These are phyloP conservation scores for Citrus cavaleriei DNA, from an alignment of 345 rosid species.

Conservation along the genomic window DNA sequence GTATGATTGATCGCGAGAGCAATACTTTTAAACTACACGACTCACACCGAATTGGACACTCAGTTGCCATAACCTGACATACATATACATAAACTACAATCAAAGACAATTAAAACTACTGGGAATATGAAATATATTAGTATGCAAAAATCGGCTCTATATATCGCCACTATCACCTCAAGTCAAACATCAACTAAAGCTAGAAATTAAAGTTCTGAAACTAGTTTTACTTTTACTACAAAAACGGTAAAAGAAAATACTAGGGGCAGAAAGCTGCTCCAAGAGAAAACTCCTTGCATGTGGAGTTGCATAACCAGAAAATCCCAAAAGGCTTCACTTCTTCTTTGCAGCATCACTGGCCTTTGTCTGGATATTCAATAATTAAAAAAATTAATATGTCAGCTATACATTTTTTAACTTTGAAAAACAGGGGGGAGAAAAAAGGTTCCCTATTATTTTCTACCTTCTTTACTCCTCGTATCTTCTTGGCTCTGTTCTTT, in stretches of 20 bases:
- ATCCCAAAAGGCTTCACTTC: conserved; percentile 16
- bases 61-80: background rate
- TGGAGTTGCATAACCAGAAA: too few relatives aligned
- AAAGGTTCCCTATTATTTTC: background rate
- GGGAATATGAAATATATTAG: background rate
- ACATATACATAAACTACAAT: background rate
- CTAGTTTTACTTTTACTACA: background rate
- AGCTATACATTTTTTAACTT: background rate
- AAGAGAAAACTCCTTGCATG: background rate
- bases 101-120: background rate
- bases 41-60: too few relatives aligned
- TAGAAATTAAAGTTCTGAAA: too few relatives aligned
- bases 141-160: background rate
- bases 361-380: conserved; percentile 23
- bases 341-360: conserved; percentile 42
- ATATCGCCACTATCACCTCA: background rate
- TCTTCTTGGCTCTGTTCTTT: conserved; percentile 32
- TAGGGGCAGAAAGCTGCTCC: background rate
- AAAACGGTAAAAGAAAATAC: background rate
- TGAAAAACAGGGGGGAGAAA: too few relatives aligned
- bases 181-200: background rate
- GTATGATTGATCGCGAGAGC: too few relatives aligned
- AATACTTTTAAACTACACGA: too few relatives aligned
- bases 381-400: background rate
- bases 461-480: conserved; percentile 31